Evolutionary conservation across 2,329 filamentous ascomycete species (phyloP).

Genomic region (Hortaea werneckii): DNA sequence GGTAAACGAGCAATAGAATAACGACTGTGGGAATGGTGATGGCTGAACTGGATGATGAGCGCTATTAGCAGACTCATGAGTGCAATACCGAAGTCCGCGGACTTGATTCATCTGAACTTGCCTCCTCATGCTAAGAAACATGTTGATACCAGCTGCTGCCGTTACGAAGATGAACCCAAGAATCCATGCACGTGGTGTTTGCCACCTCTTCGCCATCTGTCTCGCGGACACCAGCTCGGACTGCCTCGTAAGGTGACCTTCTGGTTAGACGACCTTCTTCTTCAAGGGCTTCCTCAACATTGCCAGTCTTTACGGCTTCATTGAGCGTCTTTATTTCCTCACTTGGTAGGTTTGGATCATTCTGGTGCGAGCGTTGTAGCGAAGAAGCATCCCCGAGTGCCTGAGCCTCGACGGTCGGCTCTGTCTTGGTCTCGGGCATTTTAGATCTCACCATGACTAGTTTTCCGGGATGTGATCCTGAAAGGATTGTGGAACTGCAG

Average conservation of each 20-base stretch:
- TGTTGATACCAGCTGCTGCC: slow-evolving; percentile 42
- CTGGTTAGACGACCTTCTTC: slow-evolving; percentile 9
- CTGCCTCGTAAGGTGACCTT: slow-evolving; percentile 11
- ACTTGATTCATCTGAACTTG: too few species aligned
- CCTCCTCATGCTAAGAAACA: slow-evolving; percentile 77
- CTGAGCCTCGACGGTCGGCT: slow-evolving; percentile 2
- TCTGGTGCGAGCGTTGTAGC: slow-evolving; percentile 8
- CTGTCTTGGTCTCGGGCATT: too few species aligned
- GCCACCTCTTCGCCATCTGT: slow-evolving; percentile 32
- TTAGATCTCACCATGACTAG: too few species aligned
- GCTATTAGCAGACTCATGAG: too few species aligned
- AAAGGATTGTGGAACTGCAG: too few species aligned
- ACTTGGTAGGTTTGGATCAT: slow-evolving; percentile 11
- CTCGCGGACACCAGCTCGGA: slow-evolving; percentile 37
- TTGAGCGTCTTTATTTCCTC: slow-evolving; percentile 8
- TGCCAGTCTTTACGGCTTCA: slow-evolving; percentile 8
- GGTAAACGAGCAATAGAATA: slow-evolving; percentile 71
- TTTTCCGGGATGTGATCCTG: too few species aligned
- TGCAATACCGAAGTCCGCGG: too few species aligned
- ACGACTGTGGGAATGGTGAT: slow-evolving; percentile 83
- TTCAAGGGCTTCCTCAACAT: slow-evolving; percentile 5
- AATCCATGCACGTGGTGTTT: slow-evolving; percentile 32
- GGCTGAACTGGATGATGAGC: slow-evolving; percentile 49
- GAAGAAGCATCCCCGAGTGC: slow-evolving; percentile 7
- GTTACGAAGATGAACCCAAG: slow-evolving; percentile 37